Percentiles rank a stretch among this genome's conserved stretches.
phyloP scores from a whole-genome alignment of 2,329 filamentous ascomycete genomes.

The Colletotrichum melonis region DNA sequence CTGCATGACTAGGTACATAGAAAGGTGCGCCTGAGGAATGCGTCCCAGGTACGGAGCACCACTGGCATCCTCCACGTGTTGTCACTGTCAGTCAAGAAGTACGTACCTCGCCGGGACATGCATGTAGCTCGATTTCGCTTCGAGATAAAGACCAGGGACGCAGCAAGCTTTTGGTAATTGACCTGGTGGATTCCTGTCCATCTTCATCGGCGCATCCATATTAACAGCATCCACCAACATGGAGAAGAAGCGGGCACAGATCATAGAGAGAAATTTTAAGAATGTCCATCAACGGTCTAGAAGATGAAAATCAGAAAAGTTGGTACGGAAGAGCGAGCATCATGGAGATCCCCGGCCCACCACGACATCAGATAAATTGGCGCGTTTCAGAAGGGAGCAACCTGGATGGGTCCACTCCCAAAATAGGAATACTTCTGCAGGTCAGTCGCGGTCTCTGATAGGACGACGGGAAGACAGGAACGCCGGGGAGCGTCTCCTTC shows the following conservation, averaged over 20 bases:
- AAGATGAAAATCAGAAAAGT: conserved; percentile 6
- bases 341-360: conserved; percentile 29
- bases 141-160: conserved; percentile 2
- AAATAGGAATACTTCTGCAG: conserved; percentile 16
- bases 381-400: conserved; percentile 33
- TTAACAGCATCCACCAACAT: neutral
- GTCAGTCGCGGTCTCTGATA: neutral
- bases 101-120: neutral
- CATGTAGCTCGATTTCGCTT: conserved; percentile 3
- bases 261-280: neutral
- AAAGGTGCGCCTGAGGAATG: neutral
- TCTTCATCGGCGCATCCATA: conserved; percentile 4
- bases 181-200: neutral
- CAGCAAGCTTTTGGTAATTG: conserved; percentile 26
- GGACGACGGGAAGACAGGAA: neutral
- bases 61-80: neutral
- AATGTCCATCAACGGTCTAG: neutral
- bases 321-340: neutral
- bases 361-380: conserved; percentile 35
- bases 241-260: neutral
- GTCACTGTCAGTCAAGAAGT: neutral
- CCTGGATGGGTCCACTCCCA: conserved; percentile 16
- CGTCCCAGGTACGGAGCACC: neutral
- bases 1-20: neutral
- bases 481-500: neutral